Base-by-base conservation (phyloP, 148 eudicot species). In the Limonium bicolor region DNA sequence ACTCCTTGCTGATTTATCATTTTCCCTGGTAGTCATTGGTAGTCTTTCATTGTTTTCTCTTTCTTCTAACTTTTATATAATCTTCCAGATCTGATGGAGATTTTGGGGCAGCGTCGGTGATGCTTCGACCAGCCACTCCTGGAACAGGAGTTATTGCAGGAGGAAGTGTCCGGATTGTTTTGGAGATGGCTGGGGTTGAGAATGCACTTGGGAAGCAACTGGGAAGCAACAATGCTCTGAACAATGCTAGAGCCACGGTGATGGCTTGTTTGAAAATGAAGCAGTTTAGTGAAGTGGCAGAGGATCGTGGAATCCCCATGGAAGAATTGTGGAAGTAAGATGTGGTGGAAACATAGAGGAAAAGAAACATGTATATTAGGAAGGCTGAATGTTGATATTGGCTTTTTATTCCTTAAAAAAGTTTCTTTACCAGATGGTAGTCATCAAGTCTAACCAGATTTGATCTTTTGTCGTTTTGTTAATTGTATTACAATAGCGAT, bases 121-220 rank as follows among this genome's bases (percentile, higher is more conserved):
- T 90, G 99, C 85, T 90, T 13, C 72, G 99, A 29, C 99, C 99
- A 1, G 95, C 99, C 15, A 61, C 80, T 28, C 95, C 99, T 2
- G 99, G 99, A 50, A 80, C 88, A 2, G 99, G 99, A 22, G 88
- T 90, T 27, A 69, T 76, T 50, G 99, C 99, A 0, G 99, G 99
- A 30, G 95, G 93, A 22, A 65, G 95, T 3, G 95, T 90, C 4
- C 64, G 95, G 38, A 71, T 69, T 2, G 93, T 90, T 16, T 50
- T 90, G 10, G 95, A 90, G 61, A 52, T 84, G 87, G 95, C 99
- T 0, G 99, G 99, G 3, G 82, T 90, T 1, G 80, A 90, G 46
- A 90, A 90, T 41, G 99, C 95, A 4, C 60, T 90, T 20, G 99
- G 95, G 4, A 90, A 90, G 56, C 99, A 90, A 44, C 74, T 84